Conservation (phyloP, 148 eudicot species). For the Fagopyrum tataricum region DNA sequence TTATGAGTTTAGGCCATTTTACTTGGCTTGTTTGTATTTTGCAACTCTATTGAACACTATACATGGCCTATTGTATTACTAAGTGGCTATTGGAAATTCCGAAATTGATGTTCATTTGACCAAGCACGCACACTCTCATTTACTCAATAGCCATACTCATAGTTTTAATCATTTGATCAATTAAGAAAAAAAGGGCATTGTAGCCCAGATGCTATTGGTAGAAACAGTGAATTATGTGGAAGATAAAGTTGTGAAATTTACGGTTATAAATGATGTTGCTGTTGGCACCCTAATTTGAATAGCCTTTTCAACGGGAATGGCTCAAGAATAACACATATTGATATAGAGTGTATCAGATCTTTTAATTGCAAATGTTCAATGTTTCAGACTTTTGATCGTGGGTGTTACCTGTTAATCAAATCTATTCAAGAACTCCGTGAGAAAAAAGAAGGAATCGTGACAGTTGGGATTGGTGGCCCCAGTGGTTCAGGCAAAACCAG, state of each 20-base stretch:
- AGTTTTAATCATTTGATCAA: neutral
- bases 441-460: constrained; percentile 75
- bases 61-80: neutral
- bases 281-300: constrained; percentile 1
- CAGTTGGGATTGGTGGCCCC: constrained; percentile 98
- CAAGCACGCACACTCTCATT: neutral
- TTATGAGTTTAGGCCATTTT: neutral
- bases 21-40: neutral
- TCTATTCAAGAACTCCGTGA: constrained; percentile 93
- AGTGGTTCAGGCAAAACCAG: constrained; percentile 98
- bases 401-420: constrained; percentile 85
- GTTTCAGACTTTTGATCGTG: constrained; percentile 86
- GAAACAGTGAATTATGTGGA: neutral
- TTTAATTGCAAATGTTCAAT: constrained; percentile 8
- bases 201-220: neutral
- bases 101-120: neutral
- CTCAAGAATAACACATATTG: neutral
- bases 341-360: neutral
- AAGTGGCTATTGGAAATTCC: neutral
- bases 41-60: neutral
- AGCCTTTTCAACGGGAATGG: neutral
- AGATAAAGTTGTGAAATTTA: neutral
- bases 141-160: neutral
- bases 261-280: neutral
- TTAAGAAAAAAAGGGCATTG: neutral